Evolutionary conservation across 2,329 filamentous ascomycete genomes (phyloP).

Genomic region (Gnomoniopsis sp.): DNA sequence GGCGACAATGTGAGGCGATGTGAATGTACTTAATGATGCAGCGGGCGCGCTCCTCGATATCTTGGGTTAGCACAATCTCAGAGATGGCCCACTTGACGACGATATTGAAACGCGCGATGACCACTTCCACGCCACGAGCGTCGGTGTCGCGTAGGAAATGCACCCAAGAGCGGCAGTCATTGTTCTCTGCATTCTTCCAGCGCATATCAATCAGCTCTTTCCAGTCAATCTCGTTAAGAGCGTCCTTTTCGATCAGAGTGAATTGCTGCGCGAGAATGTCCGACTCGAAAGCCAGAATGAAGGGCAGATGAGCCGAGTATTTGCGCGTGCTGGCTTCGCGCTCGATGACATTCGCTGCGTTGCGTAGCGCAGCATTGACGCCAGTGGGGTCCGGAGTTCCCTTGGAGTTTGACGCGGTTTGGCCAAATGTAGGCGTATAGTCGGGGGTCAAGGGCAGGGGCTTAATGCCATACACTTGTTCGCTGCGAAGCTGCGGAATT

Average conservation of each 20-base stretch:
- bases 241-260: constrained; percentile 82
- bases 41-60: constrained; percentile 67
- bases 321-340: constrained; percentile 29
- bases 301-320: constrained; percentile 65
- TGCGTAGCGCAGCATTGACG: constrained; percentile 34
- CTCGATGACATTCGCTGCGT: constrained; percentile 30
- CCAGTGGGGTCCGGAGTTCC: constrained; percentile 30
- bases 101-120: constrained; percentile 82
- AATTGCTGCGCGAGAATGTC: constrained; percentile 78
- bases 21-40: constrained; percentile 81
- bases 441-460: constrained; percentile 49
- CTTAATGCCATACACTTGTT: constrained; percentile 41
- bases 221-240: constrained; percentile 83
- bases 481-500: constrained; percentile 36
- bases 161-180: constrained; percentile 72
- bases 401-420: constrained; percentile 31
- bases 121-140: constrained; percentile 74
- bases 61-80: constrained; percentile 71
- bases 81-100: constrained; percentile 86
- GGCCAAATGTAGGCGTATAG: constrained; percentile 41
- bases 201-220: constrained; percentile 80
- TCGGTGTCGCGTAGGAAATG: constrained; percentile 72
- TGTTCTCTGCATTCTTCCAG: constrained; percentile 69
- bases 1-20: constrained; percentile 72
- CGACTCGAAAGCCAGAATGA: constrained; percentile 78